These are phyloP conservation scores for Candida sanyaensis DNA, from an alignment of 1,139 yeast genomes.

Conservation along the genomic window DNA sequence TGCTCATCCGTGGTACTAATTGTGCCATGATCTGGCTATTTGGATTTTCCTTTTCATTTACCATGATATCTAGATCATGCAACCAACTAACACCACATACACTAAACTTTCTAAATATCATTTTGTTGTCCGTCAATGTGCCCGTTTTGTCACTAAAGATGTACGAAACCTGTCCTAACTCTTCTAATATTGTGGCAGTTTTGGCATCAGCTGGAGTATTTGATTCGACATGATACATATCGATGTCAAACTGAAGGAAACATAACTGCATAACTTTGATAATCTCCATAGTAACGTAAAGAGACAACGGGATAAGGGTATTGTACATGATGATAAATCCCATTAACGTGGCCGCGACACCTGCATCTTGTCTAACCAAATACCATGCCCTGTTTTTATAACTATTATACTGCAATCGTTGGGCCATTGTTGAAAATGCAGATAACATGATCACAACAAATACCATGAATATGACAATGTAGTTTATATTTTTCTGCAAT, in stretches of 20 bases:
- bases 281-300: conserved; percentile 95
- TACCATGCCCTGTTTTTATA: conserved; percentile 70
- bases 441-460: conserved; percentile 72
- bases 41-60: conserved; percentile 23
- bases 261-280: conserved; percentile 85
- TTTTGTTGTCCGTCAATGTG: conserved; percentile 86
- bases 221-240: conserved; percentile 84
- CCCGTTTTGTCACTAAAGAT: conserved; percentile 97
- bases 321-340: conserved; percentile 97
- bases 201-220: conserved; percentile 94
- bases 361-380: conserved; percentile 68
- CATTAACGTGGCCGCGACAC: conserved; percentile 90
- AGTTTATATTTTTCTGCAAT: conserved; percentile 77
- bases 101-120: conserved; percentile 83
- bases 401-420: conserved; percentile 52
- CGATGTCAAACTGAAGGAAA: conserved; percentile 84
- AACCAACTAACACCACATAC: conserved; percentile 89
- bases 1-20: conserved; percentile 13
- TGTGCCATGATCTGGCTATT: conserved; percentile 11
- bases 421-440: conserved; percentile 81
- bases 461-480: conserved; percentile 87
- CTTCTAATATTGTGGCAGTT: conserved; percentile 94
- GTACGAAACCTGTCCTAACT: conserved; percentile 94
- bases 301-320: conserved; percentile 90
- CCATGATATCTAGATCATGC: conserved; percentile 66